Evolutionary conservation across 1,139 yeast species (phyloP).

Genomic region (Nadsonia commutata): DNA sequence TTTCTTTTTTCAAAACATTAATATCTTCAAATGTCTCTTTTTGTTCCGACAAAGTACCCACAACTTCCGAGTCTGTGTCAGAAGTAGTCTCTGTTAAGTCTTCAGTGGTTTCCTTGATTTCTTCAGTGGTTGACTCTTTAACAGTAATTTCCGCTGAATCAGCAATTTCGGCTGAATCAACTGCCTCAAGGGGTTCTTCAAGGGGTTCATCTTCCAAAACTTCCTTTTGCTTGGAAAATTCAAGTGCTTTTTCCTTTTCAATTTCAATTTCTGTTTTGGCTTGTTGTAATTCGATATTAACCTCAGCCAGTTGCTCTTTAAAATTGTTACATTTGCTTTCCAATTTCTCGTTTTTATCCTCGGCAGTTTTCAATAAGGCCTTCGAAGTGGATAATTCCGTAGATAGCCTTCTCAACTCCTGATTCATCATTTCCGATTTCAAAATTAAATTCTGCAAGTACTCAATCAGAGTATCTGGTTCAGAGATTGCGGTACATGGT

Average conservation of each 20-base stretch:
- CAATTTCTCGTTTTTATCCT: constrained; percentile 6
- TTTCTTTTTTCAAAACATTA: no score
- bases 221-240: background rate
- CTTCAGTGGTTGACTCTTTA: no score
- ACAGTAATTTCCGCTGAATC: constrained; percentile 3
- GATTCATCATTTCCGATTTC: constrained; percentile 43
- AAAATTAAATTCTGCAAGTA: constrained; percentile 51
- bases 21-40: no score
- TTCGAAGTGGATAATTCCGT: constrained; percentile 24
- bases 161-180: constrained; percentile 6
- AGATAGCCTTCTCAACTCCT: constrained; percentile 33
- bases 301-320: constrained; percentile 6
- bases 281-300: constrained; percentile 3
- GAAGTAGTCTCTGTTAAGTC: no score
- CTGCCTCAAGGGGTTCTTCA: constrained; percentile 4
- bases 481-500: constrained; percentile 63
- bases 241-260: constrained; percentile 3
- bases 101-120: no score
- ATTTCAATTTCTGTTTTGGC: constrained; percentile 2
- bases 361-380: constrained; percentile 12
- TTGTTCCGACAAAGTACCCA: no score
- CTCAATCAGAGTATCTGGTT: constrained; percentile 53
- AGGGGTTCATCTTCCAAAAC: constrained; percentile 3
- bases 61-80: no score
- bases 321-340: constrained; percentile 7